Evolutionary conservation across 805 yeast genomes (phyloP).

Genomic region (Yamadazyma kitorensis): DNA sequence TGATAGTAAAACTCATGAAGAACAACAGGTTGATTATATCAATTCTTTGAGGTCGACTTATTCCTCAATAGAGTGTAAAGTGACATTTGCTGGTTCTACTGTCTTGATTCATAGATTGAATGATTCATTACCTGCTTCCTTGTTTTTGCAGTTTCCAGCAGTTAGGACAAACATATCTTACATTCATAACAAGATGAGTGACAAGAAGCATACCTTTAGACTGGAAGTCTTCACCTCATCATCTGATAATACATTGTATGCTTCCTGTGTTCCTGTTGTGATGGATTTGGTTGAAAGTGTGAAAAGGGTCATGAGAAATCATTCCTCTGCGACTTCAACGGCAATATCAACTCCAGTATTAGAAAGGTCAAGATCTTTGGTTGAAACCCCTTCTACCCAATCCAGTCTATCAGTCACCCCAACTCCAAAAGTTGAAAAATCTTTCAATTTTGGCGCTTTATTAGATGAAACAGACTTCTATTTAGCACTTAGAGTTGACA

Average conservation of each 20-base stretch:
- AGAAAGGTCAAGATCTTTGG: not conserved
- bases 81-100: conserved; percentile 69
- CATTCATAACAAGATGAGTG: conserved; percentile 30
- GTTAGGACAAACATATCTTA: conserved; percentile 59
- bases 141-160: conserved; percentile 74
- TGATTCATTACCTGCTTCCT: conserved; percentile 41
- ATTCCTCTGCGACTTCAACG: not conserved
- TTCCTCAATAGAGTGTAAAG: conserved; percentile 46
- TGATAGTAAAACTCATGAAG: conserved; percentile 11
- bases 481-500: conserved; percentile 61
- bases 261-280: conserved; percentile 78
- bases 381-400: not conserved
- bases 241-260: conserved; percentile 66
- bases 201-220: conserved; percentile 43
- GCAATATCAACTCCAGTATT: too few species aligned
- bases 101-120: conserved; percentile 47
- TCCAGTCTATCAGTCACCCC: too few species aligned
- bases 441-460: conserved; percentile 26
- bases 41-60: conserved; percentile 18
- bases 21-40: conserved; percentile 13
- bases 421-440: too few species aligned
- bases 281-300: conserved; percentile 53
- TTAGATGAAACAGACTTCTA: conserved; percentile 59
- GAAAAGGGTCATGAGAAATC: conserved; percentile 42
- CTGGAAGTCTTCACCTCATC: conserved; percentile 60